Base-by-base conservation (phyloP, 2,329 filamentous ascomycete species). In the Fonsecaea erecta region DNA sequence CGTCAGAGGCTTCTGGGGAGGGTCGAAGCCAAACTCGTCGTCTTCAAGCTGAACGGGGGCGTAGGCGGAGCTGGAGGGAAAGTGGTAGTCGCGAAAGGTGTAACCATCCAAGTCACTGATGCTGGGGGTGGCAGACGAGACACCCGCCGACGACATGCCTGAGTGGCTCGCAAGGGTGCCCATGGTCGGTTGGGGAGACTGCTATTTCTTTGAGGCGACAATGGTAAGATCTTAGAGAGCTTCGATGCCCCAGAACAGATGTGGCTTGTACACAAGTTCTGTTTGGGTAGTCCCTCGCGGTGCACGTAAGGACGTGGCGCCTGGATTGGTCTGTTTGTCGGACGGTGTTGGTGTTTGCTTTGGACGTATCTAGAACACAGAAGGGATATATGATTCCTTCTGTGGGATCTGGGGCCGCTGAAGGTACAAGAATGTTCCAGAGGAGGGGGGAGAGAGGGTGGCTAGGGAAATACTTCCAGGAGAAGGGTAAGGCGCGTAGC, bases 11-110 rank as follows among this genome's bases (percentile, higher is more conserved):
- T 68, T 68, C 26, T 52, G 34, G 3, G 68, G 66, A 5, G 70
- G 70, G 52, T 72, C 70, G 40, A 72, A 72, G 43, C 70, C 70
- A 63, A 72, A 72, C 56, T 71, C 66, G 43, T 71, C 70, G 26
- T 67, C 62, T 40, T 30, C 26, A 48, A 24, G 21, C 18, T 65
- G 58, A 14, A 46, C n/a, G 30, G 66, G 51, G 3, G 52, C 51
- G 26, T 60, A 68, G 43, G 16, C 51, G 26, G 48, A 48, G 11
- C 32, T 32, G 52, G 64, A 40, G 30, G 65, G 60, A 46, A 69
- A 69, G 11, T 53, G 59, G 57, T 65, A 66, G 60, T 68, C 64
- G 59, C 66, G 54, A 37, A 70, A 18, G 26, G 60, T 68, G 60
- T 68, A 70, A n/a, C 68, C 68, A 30, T 70, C 68, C 21, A 70